Conservation (phyloP, 768 basidiomycete species). For the Hypsizygus marmoreus region DNA sequence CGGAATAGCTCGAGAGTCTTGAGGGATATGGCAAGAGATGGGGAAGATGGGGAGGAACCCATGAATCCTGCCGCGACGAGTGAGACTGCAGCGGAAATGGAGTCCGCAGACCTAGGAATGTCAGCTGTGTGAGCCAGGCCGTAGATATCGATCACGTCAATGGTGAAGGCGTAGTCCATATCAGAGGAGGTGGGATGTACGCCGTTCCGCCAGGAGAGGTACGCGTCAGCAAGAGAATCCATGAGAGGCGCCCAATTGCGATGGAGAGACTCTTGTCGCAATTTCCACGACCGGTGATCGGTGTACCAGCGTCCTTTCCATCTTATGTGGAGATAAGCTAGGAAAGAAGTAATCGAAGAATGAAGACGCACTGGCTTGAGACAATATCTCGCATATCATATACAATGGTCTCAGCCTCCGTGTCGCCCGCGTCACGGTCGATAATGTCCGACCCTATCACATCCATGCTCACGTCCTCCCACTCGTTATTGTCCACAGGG, state of each 20-base stretch:
- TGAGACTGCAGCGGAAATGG: conserved; percentile 7
- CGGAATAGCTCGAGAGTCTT: conserved; percentile 22
- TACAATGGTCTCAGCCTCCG: background rate
- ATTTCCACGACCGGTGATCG: conserved; percentile 7
- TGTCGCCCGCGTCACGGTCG: background rate
- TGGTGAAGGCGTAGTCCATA: conserved; percentile 5
- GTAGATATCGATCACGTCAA: conserved; percentile 17
- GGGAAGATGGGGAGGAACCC: conserved; percentile 11
- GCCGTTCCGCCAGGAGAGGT: background rate
- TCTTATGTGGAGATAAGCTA: background rate
- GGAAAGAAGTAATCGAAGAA: background rate
- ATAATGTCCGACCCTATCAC: background rate
- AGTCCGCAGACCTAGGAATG: conserved; percentile 7
- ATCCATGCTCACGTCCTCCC: background rate
- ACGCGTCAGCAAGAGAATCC: background rate
- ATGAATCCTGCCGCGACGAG: conserved; percentile 19
- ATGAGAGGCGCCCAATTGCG: conserved; percentile 9
- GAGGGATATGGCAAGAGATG: conserved; percentile 20
- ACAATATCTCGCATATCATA: background rate
- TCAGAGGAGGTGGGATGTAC: background rate
- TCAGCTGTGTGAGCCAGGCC: background rate
- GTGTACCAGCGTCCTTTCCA: conserved; percentile 2
- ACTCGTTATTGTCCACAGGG: background rate
- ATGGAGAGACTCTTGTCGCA: background rate
- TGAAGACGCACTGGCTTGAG: background rate